Percentiles rank a stretch among this genome's conserved stretches.
Evolutionary conservation across 306 rosid species (phyloP).

Genomic region (Malus domestica): DNA sequence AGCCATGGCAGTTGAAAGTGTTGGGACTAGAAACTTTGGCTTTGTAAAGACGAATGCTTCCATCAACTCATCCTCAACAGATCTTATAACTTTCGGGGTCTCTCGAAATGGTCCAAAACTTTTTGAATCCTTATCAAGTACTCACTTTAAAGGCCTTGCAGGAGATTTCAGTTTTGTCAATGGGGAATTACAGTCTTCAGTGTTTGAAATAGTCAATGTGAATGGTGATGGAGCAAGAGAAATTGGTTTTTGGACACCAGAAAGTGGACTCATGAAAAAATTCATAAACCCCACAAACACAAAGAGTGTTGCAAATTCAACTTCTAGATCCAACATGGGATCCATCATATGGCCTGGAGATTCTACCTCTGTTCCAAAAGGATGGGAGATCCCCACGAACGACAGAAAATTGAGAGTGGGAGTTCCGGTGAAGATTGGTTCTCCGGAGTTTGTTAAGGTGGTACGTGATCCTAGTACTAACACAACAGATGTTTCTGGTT

Average conservation of each 20-base stretch:
- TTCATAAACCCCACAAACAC: background rate
- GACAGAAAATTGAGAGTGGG: conserved; percentile 33
- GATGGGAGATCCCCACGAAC: conserved; percentile 33
- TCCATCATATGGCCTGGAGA: conserved; percentile 42
- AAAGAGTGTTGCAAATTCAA: background rate
- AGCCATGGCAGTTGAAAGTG: conserved; percentile 27
- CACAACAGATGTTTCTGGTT: conserved; percentile 24
- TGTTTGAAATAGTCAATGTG: conserved; percentile 32
- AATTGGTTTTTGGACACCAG: conserved; percentile 47
- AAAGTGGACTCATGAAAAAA: conserved; percentile 21
- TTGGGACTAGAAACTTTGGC: background rate
- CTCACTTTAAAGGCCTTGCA: conserved; percentile 12
- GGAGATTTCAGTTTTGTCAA: conserved; percentile 18
- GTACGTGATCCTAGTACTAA: conserved; percentile 16
- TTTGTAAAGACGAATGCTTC: conserved; percentile 11
- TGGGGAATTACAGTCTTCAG: background rate
- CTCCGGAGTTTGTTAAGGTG: conserved; percentile 30
- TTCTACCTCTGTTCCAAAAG: conserved; percentile 19
- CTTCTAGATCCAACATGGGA: conserved; percentile 13
- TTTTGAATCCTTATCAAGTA: conserved; percentile 17
- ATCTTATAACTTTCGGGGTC: conserved; percentile 27
- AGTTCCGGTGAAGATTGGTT: conserved; percentile 35
- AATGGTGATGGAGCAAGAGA: conserved; percentile 21
- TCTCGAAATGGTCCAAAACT: conserved; percentile 35
- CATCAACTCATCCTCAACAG: conserved; percentile 6